Conservation (phyloP, 2,329 filamentous ascomycete species). For the Cryphonectria naterciae region DNA sequence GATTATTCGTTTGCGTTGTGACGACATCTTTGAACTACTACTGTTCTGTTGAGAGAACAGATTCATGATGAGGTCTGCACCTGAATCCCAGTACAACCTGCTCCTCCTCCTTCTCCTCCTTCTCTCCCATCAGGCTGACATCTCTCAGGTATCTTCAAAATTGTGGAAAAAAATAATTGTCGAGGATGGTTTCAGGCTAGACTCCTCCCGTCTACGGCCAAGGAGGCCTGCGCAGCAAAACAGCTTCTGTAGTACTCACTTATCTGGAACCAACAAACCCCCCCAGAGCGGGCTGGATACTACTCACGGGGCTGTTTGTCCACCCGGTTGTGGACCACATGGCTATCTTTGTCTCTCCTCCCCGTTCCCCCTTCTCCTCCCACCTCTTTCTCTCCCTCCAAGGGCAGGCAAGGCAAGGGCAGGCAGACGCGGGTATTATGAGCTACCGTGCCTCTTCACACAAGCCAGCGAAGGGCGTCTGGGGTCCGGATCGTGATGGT, state of each 20-base stretch:
- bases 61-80: neutral
- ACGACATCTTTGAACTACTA: neutral
- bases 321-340: conserved; percentile 2
- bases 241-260: neutral
- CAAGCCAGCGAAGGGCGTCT: neutral
- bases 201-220: neutral
- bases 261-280: neutral
- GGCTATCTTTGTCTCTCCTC: conserved; percentile 2
- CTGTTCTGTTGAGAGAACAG: neutral
- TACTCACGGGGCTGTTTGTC: neutral
- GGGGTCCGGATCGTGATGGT: conserved; percentile 15
- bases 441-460: neutral
- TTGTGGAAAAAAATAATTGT: neutral
- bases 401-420: neutral
- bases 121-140: neutral
- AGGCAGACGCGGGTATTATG: neutral
- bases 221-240: neutral
- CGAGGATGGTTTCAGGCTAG: neutral
- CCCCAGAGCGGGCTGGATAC: neutral
- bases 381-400: neutral
- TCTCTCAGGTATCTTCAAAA: neutral
- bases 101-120: neutral
- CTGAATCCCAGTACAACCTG: neutral
- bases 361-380: neutral
- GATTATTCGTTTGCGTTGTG: neutral